Evolutionary conservation across 2,329 filamentous ascomycete species (phyloP).

Genomic region (Xylariaceae sp.): DNA sequence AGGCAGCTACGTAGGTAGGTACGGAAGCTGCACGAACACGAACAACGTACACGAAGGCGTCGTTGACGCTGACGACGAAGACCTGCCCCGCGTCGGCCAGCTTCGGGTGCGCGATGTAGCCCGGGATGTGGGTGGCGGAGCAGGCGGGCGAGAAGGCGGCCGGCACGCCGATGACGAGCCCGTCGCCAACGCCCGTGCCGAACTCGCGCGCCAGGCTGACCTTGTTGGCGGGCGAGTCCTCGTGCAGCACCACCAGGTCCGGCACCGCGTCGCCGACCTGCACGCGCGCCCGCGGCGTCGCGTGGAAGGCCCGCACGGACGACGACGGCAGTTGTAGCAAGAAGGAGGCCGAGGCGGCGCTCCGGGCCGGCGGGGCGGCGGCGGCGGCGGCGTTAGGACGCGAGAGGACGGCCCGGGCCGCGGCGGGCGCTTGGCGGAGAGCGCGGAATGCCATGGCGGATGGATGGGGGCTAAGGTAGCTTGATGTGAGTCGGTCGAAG

Average conservation of each 20-base stretch:
- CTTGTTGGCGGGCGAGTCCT: slow-evolving; percentile 86
- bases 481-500: too few relatives aligned
- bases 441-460: slow-evolving; percentile 21
- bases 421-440: slow-evolving; percentile 12
- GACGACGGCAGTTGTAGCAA: too few relatives aligned
- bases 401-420: slow-evolving; percentile 10
- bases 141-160: slow-evolving; percentile 61
- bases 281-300: slow-evolving; percentile 55
- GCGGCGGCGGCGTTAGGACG: slow-evolving; percentile 19
- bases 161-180: slow-evolving; percentile 78
- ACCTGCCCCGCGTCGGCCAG: slow-evolving; percentile 75
- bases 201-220: slow-evolving; percentile 79
- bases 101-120: slow-evolving; percentile 73
- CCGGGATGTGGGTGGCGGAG: slow-evolving; percentile 66
- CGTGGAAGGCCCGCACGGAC: too few relatives aligned
- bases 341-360: too few relatives aligned
- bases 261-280: slow-evolving; percentile 75
- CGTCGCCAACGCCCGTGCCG: slow-evolving; percentile 49
- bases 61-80: slow-evolving; percentile 88
- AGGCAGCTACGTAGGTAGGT: background rate
- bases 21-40: slow-evolving; percentile 3
- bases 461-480: too few relatives aligned
- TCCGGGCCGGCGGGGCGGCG: slow-evolving; percentile 23
- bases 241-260: slow-evolving; percentile 66
- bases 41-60: slow-evolving; percentile 75